phyloP scores from a whole-genome alignment of 1,284 basidiomycete species.

The Caloboletus firmus region DNA sequence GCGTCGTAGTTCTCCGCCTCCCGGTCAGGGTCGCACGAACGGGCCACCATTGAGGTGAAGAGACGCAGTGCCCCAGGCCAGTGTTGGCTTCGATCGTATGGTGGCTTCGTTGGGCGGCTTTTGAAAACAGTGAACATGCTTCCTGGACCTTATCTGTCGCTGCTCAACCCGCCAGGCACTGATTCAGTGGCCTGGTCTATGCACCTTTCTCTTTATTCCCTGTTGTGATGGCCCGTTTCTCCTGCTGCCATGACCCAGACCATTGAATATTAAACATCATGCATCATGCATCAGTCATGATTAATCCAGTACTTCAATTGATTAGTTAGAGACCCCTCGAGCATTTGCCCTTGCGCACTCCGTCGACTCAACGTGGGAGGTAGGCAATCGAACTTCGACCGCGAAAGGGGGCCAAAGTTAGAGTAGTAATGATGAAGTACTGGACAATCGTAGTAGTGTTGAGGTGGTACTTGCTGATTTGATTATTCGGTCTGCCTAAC shows the following conservation, averaged over 20 bases:
- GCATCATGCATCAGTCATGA: neutral
- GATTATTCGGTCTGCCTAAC: neutral
- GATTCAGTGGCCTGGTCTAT: neutral
- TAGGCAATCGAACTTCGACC: neutral
- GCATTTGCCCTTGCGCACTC: neutral
- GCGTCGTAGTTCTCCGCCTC: constrained; percentile 47
- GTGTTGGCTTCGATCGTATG: constrained; percentile 44
- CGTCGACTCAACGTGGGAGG: neutral
- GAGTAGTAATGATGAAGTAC: neutral
- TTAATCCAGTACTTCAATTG: neutral
- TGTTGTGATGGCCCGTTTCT: neutral
- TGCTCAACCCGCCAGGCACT: neutral
- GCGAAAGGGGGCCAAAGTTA: neutral
- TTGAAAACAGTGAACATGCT: constrained; percentile 12
- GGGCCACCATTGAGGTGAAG: neutral
- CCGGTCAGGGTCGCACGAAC: constrained; percentile 15
- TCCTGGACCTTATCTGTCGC: neutral
- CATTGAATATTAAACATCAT: neutral
- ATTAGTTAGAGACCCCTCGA: neutral
- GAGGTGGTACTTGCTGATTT: neutral
- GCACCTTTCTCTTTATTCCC: neutral
- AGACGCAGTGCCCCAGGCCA: constrained; percentile 48
- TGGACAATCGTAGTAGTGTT: neutral
- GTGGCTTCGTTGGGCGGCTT: constrained; percentile 3
- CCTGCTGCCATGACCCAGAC: neutral